Evolutionary conservation across 805 yeast genomes (phyloP).

Genomic region (Saccharomycopsis olivae): DNA sequence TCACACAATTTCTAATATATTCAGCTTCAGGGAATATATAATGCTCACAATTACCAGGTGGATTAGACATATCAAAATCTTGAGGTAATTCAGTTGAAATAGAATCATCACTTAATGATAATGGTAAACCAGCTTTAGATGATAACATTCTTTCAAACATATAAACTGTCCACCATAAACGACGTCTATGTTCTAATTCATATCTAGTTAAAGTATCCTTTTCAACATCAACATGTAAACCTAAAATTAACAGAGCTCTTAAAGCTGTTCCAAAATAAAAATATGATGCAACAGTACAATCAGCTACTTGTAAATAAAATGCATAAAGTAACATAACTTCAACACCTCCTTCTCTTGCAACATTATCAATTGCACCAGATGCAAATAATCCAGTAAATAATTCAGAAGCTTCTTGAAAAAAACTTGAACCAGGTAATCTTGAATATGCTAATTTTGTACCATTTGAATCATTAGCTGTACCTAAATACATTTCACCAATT

Average conservation of each 20-base stretch:
- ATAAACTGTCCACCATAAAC: slow-evolving; percentile 82
- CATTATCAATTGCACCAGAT: slow-evolving; percentile 69
- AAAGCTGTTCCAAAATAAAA: slow-evolving; percentile 72
- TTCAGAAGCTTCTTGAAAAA: slow-evolving; percentile 71
- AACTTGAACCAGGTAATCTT: slow-evolving; percentile 71
- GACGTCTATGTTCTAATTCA: slow-evolving; percentile 75
- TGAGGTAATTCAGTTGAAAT: slow-evolving; percentile 69
- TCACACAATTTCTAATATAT: slow-evolving; percentile 64
- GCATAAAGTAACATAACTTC: slow-evolving; percentile 70
- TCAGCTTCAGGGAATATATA: slow-evolving; percentile 75
- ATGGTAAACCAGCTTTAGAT: slow-evolving; percentile 72
- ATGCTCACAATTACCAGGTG: slow-evolving; percentile 49
- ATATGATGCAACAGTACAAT: slow-evolving; percentile 72
- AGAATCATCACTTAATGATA: slow-evolving; percentile 72
- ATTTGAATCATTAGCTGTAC: slow-evolving; percentile 58
- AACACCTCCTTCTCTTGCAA: slow-evolving; percentile 70
- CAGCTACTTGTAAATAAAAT: slow-evolving; percentile 73
- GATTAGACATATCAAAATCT: slow-evolving; percentile 55
- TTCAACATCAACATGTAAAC: slow-evolving; percentile 78
- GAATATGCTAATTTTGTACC: slow-evolving; percentile 26
- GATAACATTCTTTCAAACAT: slow-evolving; percentile 76
- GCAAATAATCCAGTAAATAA: slow-evolving; percentile 68
- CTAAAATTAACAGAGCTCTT: slow-evolving; percentile 59
- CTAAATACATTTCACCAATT: slow-evolving; percentile 73
- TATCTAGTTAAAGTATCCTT: slow-evolving; percentile 51